phyloP scores from a whole-genome alignment of 169 alveolate genomes.

The Plasmodium sp. region DNA sequence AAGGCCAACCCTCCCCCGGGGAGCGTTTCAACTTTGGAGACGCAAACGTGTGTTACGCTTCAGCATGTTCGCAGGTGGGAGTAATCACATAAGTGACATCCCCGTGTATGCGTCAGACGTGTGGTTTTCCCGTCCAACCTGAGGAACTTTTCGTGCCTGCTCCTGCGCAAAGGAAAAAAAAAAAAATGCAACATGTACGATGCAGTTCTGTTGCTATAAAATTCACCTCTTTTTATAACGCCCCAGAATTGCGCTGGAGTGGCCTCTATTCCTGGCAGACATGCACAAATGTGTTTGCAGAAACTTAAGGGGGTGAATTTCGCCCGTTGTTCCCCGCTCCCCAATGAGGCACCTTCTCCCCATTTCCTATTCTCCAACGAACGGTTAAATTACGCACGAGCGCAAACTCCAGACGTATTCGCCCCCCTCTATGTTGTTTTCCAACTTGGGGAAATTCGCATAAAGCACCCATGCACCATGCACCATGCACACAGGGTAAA shows the following conservation, averaged over 20 bases:
- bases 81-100: background rate
- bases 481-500: constrained; percentile 26
- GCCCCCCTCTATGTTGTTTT: background rate
- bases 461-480: constrained; percentile 11
- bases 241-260: background rate
- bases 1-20: background rate
- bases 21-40: background rate
- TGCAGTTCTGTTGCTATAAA: background rate
- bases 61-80: background rate
- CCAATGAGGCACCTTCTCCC: background rate
- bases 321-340: background rate
- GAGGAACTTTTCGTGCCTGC: background rate
- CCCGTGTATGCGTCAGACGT: background rate
- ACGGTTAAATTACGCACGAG: background rate
- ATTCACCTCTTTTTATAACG: background rate
- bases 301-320: background rate
- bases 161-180: background rate
- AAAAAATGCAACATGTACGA: background rate
- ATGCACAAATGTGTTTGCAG: background rate
- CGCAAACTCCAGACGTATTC: background rate
- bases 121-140: constrained; percentile 2
- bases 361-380: background rate
- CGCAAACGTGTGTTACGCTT: background rate
- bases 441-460: background rate
- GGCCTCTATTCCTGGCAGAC: background rate